Conservation (phyloP, 2,329 filamentous ascomycete genomes). For the Lecanicillium sp. region DNA sequence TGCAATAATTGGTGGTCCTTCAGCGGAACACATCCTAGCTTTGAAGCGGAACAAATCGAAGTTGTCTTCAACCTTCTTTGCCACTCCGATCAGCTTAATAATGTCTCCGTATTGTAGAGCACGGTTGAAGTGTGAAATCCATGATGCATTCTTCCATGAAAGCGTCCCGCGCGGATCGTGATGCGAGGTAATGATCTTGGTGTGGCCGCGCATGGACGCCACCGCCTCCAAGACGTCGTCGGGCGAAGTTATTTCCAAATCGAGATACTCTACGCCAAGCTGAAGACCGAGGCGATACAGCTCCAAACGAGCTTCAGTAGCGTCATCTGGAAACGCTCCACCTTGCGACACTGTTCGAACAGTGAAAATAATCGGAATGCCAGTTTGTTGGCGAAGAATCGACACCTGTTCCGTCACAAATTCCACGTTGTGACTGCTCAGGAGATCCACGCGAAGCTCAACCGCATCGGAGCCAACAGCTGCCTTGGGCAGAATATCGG, state of each 20-base stretch:
- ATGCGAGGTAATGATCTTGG: slow-evolving; percentile 89
- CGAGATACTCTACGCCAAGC: slow-evolving; percentile 85
- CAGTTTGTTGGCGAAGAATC: slow-evolving; percentile 63
- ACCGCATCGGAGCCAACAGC: slow-evolving; percentile 87
- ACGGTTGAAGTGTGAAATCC: slow-evolving; percentile 84
- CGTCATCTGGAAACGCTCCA: slow-evolving; percentile 76
- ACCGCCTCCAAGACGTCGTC: slow-evolving; percentile 67
- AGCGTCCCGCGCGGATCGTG: slow-evolving; percentile 76
- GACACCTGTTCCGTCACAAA: slow-evolving; percentile 79
- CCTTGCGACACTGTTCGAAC: slow-evolving; percentile 81
- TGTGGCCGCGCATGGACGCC: slow-evolving; percentile 59
- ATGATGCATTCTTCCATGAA: slow-evolving; percentile 89
- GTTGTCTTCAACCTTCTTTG: slow-evolving; percentile 74
- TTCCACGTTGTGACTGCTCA: slow-evolving; percentile 69
- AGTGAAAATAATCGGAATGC: slow-evolving; percentile 85
- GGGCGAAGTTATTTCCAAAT: slow-evolving; percentile 84
- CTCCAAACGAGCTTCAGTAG: slow-evolving; percentile 61
- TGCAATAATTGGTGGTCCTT: slow-evolving; percentile 80
- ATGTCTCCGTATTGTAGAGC: slow-evolving; percentile 86
- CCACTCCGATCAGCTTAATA: slow-evolving; percentile 87
- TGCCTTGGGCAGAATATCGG: slow-evolving; percentile 62
- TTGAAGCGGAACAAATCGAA: slow-evolving; percentile 80
- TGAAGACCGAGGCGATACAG: slow-evolving; percentile 76
- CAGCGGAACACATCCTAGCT: slow-evolving; percentile 62
- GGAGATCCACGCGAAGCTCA: slow-evolving; percentile 85